A percentile compares a stretch with the other conserved stretches of the same genome.
Evolutionary conservation across 306 rosid species (phyloP).

Genomic region (apple (Malus domestica)): DNA sequence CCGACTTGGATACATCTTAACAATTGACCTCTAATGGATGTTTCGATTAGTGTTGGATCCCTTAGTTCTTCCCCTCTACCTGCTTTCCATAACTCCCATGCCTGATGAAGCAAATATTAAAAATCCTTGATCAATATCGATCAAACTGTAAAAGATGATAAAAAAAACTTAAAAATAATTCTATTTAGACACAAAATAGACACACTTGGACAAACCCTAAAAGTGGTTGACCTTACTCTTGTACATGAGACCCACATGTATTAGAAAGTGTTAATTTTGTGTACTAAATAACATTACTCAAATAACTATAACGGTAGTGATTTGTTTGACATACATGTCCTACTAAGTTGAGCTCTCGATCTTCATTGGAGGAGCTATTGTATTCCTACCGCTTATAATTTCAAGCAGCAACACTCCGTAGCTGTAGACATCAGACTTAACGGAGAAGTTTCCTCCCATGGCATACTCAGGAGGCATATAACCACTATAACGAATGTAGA

Average conservation of each 20-base stretch:
- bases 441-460: neutral
- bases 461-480: neutral
- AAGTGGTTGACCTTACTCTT: no score
- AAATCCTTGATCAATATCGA: neutral
- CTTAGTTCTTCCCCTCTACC: neutral
- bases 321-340: neutral
- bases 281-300: no score
- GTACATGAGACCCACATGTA: no score
- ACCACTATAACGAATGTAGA: neutral
- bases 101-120: neutral
- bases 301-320: neutral
- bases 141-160: no score
- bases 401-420: conserved; percentile 8
- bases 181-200: no score
- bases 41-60: neutral
- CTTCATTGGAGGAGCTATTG: neutral
- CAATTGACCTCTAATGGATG: neutral
- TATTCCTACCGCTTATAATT: conserved; percentile 9
- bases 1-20: conserved; percentile 5
- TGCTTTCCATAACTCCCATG: conserved; percentile 10
- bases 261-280: no score
- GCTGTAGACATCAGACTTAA: conserved; percentile 1
- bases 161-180: no score
- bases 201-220: no score
- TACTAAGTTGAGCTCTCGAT: neutral